Percentiles rank a stretch among this genome's conserved stretches.
Conservation (phyloP, 164 flowering plant species). For the Cinnamomum micranthum region DNA sequence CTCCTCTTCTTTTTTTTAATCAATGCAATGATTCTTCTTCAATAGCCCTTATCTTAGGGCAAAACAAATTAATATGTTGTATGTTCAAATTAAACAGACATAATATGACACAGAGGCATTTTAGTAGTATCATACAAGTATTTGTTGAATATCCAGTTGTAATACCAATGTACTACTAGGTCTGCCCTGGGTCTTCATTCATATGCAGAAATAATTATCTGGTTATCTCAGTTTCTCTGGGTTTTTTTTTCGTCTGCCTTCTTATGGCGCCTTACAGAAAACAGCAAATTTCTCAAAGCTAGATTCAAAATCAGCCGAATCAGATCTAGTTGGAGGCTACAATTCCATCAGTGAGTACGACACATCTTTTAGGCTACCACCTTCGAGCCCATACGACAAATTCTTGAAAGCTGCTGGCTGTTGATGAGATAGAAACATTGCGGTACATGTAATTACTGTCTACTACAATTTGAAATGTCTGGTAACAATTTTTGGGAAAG, state of each 20-base stretch:
- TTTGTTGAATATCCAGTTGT: too few species aligned
- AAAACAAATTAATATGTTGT: too few species aligned
- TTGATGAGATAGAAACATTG: conserved; percentile 17
- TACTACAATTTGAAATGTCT: not conserved
- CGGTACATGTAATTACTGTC: not conserved
- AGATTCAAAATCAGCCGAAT: conserved; percentile 16
- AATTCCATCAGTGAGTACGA: conserved; percentile 37
- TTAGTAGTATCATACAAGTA: too few species aligned
- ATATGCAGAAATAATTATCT: too few species aligned
- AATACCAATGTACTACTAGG: too few species aligned
- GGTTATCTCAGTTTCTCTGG: not conserved
- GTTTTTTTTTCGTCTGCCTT: not conserved
- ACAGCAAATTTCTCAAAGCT: conserved; percentile 12
- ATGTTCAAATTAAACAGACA: too few species aligned
- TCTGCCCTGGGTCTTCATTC: too few species aligned
- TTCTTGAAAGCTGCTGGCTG: conserved; percentile 95
- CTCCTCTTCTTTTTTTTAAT: too few species aligned
- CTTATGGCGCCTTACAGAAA: conserved; percentile 15
- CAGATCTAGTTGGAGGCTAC: conserved; percentile 18
- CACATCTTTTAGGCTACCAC: conserved; percentile 69
- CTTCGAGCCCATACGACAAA: conserved; percentile 90
- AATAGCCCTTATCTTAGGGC: too few species aligned
- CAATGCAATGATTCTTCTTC: too few species aligned
- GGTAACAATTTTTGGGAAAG: too few species aligned
- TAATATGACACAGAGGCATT: too few species aligned